Evolutionary conservation across 371 early-diverging fungal genomes (phyloP).

Genomic region (Homolaphlyctis polyrhiza): DNA sequence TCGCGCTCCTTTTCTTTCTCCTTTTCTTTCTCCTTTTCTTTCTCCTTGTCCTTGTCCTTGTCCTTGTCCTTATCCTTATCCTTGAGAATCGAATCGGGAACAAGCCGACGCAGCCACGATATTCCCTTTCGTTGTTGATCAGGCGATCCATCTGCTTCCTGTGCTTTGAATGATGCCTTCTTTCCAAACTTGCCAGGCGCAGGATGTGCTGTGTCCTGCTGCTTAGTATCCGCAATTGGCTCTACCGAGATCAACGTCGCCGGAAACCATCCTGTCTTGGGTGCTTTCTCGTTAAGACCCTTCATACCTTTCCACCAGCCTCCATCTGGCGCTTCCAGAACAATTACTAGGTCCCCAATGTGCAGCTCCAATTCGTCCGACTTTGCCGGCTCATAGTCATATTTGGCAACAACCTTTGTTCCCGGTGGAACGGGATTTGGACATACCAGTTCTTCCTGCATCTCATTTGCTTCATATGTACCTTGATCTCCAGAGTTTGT

Average conservation of each 20-base stretch:
- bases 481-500: too few relatives aligned
- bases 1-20: too few relatives aligned
- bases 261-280: conserved; percentile 49
- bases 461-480: too few relatives aligned
- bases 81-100: neutral
- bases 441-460: conserved; percentile 5
- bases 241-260: conserved; percentile 24
- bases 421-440: conserved; percentile 35
- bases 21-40: neutral
- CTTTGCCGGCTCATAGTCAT: conserved; percentile 30
- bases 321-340: conserved; percentile 47
- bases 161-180: neutral
- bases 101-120: conserved; percentile 4
- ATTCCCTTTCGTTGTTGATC: conserved; percentile 3
- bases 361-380: conserved; percentile 42
- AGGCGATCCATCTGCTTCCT: neutral
- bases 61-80: neutral
- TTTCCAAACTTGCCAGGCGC: neutral
- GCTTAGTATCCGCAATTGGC: neutral
- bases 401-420: conserved; percentile 29
- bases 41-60: neutral
- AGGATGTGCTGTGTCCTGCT: neutral
- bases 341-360: conserved; percentile 35
- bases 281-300: conserved; percentile 29
- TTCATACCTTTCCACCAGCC: conserved; percentile 52